phyloP scores from a whole-genome alignment of 176 grass and related monocot species.

The Paspalum vaginatum region DNA sequence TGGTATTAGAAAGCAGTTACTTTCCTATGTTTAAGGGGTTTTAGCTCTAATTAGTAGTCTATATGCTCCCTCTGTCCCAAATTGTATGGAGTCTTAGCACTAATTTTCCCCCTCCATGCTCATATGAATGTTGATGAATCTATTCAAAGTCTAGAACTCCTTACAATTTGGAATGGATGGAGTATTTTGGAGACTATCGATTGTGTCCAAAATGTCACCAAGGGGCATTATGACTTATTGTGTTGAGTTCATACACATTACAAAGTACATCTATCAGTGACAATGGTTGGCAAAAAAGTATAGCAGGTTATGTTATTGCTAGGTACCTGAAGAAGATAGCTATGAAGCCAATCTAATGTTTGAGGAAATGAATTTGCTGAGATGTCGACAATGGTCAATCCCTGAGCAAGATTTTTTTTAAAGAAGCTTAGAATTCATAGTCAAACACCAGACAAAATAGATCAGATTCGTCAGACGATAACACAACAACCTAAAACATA shows the following conservation, averaged over 20 bases:
- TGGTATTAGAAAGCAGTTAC: not conserved
- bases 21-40: no score
- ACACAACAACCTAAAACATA: slow-evolving; percentile 5
- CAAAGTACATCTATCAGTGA: not conserved
- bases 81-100: no score
- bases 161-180: no score
- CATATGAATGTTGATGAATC: no score
- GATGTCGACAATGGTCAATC: slow-evolving; percentile 82
- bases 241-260: not conserved
- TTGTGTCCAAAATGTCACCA: not conserved
- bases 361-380: slow-evolving; percentile 96
- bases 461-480: not conserved
- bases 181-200: not conserved
- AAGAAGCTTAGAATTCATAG: slow-evolving; percentile 16
- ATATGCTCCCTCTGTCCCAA: no score
- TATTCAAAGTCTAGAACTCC: no score
- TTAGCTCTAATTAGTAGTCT: no score
- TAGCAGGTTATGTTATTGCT: slow-evolving; percentile 5
- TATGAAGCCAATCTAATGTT: slow-evolving; percentile 87
- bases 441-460: not conserved
- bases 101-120: no score
- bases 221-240: no score
- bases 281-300: not conserved
- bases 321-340: slow-evolving; percentile 90
- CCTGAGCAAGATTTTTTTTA: slow-evolving; percentile 49